Percentiles rank a stretch among this genome's conserved stretches.
phyloP scores from a whole-genome alignment of 768 basidiomycete species.

The Kwoniella dendrophila region DNA sequence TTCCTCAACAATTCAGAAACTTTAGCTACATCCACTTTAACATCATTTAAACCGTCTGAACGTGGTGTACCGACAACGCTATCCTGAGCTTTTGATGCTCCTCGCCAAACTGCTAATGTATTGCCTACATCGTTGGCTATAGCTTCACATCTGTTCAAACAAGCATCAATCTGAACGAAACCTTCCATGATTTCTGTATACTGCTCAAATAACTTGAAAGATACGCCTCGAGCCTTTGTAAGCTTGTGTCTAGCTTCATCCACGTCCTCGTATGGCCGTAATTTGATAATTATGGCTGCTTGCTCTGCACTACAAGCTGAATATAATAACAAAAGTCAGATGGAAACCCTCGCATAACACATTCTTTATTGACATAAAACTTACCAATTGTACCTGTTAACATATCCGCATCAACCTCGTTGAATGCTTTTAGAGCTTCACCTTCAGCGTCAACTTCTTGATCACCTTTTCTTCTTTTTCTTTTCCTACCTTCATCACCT shows the following conservation, averaged over 20 bases:
- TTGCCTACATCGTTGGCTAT: slow-evolving; percentile 74
- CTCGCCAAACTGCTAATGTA: slow-evolving; percentile 78
- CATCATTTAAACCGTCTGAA: slow-evolving; percentile 50
- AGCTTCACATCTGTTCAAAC: slow-evolving; percentile 83
- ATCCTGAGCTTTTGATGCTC: slow-evolving; percentile 33
- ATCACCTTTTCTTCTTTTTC: slow-evolving; percentile 39
- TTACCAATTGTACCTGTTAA: slow-evolving; percentile 59
- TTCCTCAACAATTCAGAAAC: slow-evolving; percentile 54
- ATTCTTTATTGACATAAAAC: too few relatives aligned
- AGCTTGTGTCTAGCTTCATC: slow-evolving; percentile 76
- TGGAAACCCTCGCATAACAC: too few relatives aligned
- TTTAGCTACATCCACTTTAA: slow-evolving; percentile 51
- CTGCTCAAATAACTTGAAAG: slow-evolving; percentile 86
- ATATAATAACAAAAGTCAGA: neutral
- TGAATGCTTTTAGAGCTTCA: slow-evolving; percentile 58
- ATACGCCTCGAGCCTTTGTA: slow-evolving; percentile 91
- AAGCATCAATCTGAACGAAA: slow-evolving; percentile 82
- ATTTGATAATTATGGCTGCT: slow-evolving; percentile 72
- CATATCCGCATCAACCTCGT: slow-evolving; percentile 56
- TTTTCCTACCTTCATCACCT: slow-evolving; percentile 38
- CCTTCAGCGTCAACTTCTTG: slow-evolving; percentile 49
- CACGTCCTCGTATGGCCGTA: slow-evolving; percentile 77
- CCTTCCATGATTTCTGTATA: slow-evolving; percentile 73
- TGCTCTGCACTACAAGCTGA: slow-evolving; percentile 72
- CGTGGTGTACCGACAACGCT: slow-evolving; percentile 43